phyloP scores from a whole-genome alignment of 805 yeast genomes.

The Blastobotrys muscicola region DNA sequence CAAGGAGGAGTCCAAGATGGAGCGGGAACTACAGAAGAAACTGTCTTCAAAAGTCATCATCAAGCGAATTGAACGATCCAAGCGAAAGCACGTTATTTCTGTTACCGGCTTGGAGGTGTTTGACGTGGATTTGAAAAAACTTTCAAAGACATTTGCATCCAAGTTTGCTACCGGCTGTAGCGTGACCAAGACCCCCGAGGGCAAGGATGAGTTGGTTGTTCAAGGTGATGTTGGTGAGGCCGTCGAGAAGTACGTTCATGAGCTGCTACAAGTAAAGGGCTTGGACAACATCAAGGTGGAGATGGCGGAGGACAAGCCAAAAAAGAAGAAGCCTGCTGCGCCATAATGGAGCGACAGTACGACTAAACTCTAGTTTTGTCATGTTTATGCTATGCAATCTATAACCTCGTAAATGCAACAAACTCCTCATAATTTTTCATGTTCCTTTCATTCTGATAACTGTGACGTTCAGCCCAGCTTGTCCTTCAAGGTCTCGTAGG shows the following conservation, averaged over 20 bases:
- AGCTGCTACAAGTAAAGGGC: constrained; percentile 71
- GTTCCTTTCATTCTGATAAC: neutral
- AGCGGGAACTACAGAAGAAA: constrained; percentile 71
- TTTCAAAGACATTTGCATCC: constrained; percentile 85
- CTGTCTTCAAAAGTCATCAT: constrained; percentile 72
- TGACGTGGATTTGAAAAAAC: constrained; percentile 79
- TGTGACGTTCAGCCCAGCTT: neutral
- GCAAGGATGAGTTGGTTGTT: constrained; percentile 81
- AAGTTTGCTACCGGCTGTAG: constrained; percentile 95
- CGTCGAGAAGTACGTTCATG: constrained; percentile 66
- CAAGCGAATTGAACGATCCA: constrained; percentile 83
- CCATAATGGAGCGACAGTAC: neutral
- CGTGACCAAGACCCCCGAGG: constrained; percentile 81
- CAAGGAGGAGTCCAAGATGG: constrained; percentile 58
- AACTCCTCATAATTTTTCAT: neutral
- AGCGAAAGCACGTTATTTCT: constrained; percentile 78
- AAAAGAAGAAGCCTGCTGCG: constrained; percentile 40
- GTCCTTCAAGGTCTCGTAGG: constrained; percentile 44
- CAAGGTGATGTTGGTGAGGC: constrained; percentile 96
- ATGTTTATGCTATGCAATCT: too few relatives aligned
- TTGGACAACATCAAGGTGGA: constrained; percentile 82
- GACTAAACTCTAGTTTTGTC: too few relatives aligned
- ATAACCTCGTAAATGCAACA: neutral
- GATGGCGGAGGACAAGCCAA: constrained; percentile 71
- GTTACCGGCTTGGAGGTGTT: constrained; percentile 83